Evolutionary conservation across 2,329 filamentous ascomycete species (phyloP).

Genomic region (Chrysoporthe deuterocubensis): DNA sequence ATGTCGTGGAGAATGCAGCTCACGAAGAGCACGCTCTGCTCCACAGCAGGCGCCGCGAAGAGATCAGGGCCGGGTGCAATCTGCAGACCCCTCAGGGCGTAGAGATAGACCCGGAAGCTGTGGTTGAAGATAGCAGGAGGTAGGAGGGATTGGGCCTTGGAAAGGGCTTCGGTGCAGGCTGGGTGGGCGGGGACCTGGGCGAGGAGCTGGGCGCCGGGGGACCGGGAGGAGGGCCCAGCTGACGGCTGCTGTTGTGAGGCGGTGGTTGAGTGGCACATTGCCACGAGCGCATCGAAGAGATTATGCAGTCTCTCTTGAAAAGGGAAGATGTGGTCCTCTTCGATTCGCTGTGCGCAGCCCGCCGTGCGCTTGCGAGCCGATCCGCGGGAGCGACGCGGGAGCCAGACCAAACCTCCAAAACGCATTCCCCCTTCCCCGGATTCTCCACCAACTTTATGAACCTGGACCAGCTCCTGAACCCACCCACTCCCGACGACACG

Average conservation of each 20-base stretch:
- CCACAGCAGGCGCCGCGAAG: not conserved
- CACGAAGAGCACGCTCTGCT: constrained; percentile 38
- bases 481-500: not conserved
- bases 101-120: constrained; percentile 34
- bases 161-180: constrained; percentile 33
- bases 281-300: too few species aligned
- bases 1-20: constrained; percentile 43
- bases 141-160: constrained; percentile 30
- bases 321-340: not conserved
- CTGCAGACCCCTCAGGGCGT: constrained; percentile 30
- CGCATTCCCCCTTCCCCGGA: constrained; percentile 2
- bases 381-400: constrained; percentile 1
- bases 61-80: not conserved
- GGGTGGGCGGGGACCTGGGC: constrained; percentile 32
- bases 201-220: constrained; percentile 17
- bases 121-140: constrained; percentile 35
- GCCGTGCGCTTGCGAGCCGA: constrained; percentile 1
- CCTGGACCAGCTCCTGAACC: not conserved
- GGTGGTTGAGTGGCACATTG: not conserved
- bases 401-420: not conserved
- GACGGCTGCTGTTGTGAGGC: not conserved
- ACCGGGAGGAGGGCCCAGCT: not conserved
- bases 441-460: not conserved
- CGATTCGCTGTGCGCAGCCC: not conserved
- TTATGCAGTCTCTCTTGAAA: not conserved